Evolutionary conservation across 2,329 filamentous ascomycete genomes (phyloP), one percentile per base, ranked within the genome.

Genomic region (Fusarium sp.): DNA sequence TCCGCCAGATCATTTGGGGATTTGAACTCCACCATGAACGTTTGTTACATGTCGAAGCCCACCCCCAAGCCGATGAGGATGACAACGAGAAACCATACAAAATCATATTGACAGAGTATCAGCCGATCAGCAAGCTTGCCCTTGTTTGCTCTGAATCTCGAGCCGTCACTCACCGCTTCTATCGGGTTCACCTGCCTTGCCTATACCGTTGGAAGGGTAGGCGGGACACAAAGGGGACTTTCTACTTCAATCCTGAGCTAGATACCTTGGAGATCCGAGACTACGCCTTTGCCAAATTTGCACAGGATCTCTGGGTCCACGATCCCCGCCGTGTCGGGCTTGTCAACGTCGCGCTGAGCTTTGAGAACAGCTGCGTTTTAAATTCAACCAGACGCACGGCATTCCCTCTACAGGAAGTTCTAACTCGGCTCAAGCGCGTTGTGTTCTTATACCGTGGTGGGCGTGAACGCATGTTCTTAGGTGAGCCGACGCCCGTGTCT

Each of bases 71-170:
- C 8, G 13, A 48, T 16, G 20, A 48, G 0, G 3, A 13, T 48
- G 23, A 5, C 4, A 6, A 2, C 9, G 45, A 27, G 23, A 25
- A 14, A 1, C 41, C 25, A 30, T 60, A 43, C 11, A 2, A 11
- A 32, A 43, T 59, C 56, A n/a, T 59, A 16, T 20, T 59, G 37
- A 41, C 25, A 2, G 57, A 60, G 57, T 30, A 2, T 27, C 35
- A 6, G 25, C 57, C 57, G 5, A 67, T 67, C 16, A 67, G 64
- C 20, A 67, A 67, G 10, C 54, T 60, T 18, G 27, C 30, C 18
- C 41, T 2, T 2, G 13, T 60, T 6, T 20, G 6, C 6, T 34
- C 9, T 1, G 54, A 60, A 11, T 43, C 63, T 0, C 54, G 54
- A 25, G 7, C 23, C 4, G n/a, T 25, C 20, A 16, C 20, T 4